Evolutionary conservation across 2,329 filamentous ascomycete genomes (phyloP), one percentile per base, ranked within the genome.

Genomic region (Colletotrichum liriopes): DNA sequence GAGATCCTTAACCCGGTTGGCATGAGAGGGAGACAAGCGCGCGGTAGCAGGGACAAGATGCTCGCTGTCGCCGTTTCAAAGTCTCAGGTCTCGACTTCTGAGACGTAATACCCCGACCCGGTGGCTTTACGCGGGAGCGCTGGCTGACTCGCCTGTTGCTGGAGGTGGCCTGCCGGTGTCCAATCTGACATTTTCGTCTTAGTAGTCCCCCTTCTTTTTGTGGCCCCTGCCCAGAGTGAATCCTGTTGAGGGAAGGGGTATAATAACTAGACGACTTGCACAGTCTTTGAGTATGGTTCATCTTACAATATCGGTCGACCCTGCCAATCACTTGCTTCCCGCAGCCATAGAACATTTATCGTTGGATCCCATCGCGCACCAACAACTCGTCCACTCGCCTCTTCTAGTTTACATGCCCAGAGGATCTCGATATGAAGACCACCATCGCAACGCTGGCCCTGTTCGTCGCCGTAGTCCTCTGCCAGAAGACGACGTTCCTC

Each of bases 351-450:
- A n/a, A 1, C 16, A 26, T 14, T 3, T 8, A 29, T 37, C 16
- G 16, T n/a, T 7, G 6, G 47, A 23, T n/a, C 56, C 51, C n/a
- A 58, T 58, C 41, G 16, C 55, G 29, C 14, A 8, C 1, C 39
- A n/a, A 37, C 8, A 26, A 20, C 12, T 5, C 18, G 23, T 35
- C 23, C 6, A 26, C 29, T 35, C 32, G 35, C 12, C 32, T 9
- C 14, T 35, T 8, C n/a, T 51, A 18, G 6, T 12, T n/a, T 16
- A 14, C n/a, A 51, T 37, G 26, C 32, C 39, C 54, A 14, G 45
- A 59, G n/a, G 6, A 11, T 16, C 26, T n/a, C 55, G 47, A 66
- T n/a, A 71, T 67, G 68, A 71, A 67, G 63, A n/a, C 45, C 6
- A 35, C 63, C 3, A 12, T 67, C 49, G 8, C 51, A 18, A 26